Conservation (phyloP, 306 rosid genomes). For the Castanea sativa region DNA sequence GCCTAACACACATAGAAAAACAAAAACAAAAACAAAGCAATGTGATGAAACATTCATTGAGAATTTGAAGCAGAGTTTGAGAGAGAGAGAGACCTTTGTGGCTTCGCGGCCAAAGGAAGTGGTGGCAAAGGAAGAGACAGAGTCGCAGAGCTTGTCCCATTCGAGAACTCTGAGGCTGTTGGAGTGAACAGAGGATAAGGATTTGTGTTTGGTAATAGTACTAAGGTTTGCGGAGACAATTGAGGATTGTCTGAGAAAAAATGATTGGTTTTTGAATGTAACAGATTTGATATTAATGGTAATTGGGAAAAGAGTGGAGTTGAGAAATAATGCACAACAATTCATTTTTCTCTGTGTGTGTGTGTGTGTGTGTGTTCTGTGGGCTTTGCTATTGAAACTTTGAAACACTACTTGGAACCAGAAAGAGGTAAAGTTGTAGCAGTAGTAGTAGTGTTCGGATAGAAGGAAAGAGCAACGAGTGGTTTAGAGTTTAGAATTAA, state of each 20-base stretch:
- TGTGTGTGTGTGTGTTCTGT: not conserved
- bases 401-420: not conserved
- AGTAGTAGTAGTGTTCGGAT: not conserved
- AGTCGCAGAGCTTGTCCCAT: constrained; percentile 89
- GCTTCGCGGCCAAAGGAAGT: constrained; percentile 81
- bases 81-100: constrained; percentile 43
- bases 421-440: not conserved
- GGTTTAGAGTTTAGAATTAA: too few relatives aligned
- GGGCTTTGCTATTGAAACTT: not conserved
- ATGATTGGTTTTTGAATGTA: constrained; percentile 19
- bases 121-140: constrained; percentile 76
- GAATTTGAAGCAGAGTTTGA: not conserved
- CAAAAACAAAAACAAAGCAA: not conserved
- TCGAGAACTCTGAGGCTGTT: constrained; percentile 80
- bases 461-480: not conserved
- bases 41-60: not conserved
- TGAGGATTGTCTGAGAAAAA: constrained; percentile 21
- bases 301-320: constrained; percentile 24
- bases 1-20: constrained; percentile 36
- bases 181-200: constrained; percentile 49
- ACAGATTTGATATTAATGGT: constrained; percentile 1
- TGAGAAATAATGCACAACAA: constrained; percentile 22
- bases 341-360: constrained; percentile 28
- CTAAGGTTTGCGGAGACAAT: constrained; percentile 17
- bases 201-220: not conserved